Evolutionary conservation across 1,284 basidiomycete species (phyloP).

Genomic region (Ustilago curta): DNA sequence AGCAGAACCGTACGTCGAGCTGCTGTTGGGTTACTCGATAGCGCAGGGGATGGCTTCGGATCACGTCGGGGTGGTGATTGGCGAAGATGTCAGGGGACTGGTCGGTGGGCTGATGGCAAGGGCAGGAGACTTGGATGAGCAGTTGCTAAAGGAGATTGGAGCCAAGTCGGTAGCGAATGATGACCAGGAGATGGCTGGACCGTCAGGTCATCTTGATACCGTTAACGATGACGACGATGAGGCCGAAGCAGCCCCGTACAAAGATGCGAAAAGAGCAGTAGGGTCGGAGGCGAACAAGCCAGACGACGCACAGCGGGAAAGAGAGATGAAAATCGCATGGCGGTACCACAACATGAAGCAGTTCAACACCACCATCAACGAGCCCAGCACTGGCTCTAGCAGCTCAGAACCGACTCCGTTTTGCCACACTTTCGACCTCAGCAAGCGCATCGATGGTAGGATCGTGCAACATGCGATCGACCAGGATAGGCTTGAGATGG

Average conservation of each 20-base stretch:
- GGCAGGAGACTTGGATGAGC: conserved; percentile 47
- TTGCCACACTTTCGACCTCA: conserved; percentile 80
- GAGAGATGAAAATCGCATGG: conserved; percentile 77
- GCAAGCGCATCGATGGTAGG: conserved; percentile 65
- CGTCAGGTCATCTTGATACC: conserved; percentile 32
- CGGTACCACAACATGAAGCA: conserved; percentile 90
- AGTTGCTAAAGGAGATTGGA: conserved; percentile 24
- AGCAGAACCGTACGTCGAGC: conserved; percentile 79
- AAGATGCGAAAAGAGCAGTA: not conserved
- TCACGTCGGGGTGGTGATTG: conserved; percentile 78
- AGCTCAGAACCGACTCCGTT: conserved; percentile 70
- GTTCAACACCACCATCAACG: conserved; percentile 84
- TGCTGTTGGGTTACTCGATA: conserved; percentile 87
- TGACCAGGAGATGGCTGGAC: conserved; percentile 8
- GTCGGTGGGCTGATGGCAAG: conserved; percentile 60
- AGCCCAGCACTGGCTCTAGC: conserved; percentile 14
- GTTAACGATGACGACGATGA: conserved; percentile 36
- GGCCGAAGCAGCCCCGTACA: not conserved
- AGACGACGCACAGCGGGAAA: conserved; percentile 17
- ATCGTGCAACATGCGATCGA: conserved; percentile 46
- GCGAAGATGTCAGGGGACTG: conserved; percentile 72
- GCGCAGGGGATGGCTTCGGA: conserved; percentile 83
- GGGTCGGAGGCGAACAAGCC: not conserved
- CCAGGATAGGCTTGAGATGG: conserved; percentile 19
- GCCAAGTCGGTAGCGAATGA: not conserved